Conservation (phyloP, 768 basidiomycete genomes). For the Cyclocybe aegerita region DNA sequence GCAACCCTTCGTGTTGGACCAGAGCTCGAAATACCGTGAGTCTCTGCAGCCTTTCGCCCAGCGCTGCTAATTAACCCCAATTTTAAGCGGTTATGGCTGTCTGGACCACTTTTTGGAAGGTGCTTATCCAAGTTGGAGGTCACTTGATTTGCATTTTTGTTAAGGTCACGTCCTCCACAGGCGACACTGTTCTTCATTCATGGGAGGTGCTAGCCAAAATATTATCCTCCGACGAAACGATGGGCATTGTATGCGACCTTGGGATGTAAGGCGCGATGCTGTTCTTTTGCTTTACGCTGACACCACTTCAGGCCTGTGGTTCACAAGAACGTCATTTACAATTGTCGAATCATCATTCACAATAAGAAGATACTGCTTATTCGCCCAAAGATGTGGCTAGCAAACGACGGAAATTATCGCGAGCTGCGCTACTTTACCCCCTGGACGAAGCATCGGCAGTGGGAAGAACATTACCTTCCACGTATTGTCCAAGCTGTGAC, state of each 20-base stretch:
- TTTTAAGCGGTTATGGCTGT: conserved; percentile 88
- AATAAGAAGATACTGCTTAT: conserved; percentile 89
- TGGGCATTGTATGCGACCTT: conserved; percentile 92
- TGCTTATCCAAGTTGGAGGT: conserved; percentile 21
- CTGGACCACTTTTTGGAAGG: conserved; percentile 98
- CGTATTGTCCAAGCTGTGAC: conserved; percentile 87
- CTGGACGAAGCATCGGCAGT: conserved; percentile 86
- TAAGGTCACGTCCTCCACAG: conserved; percentile 37
- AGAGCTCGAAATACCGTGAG: conserved; percentile 91
- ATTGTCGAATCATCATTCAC: conserved; percentile 89
- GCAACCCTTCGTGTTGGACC: conserved; percentile 94
- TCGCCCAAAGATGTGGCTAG: conserved; percentile 99
- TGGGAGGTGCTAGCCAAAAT: conserved; percentile 98
- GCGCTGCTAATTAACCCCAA: not conserved
- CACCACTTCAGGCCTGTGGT: conserved; percentile 77
- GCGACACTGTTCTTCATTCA: conserved; percentile 94
- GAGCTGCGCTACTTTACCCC: conserved; percentile 90
- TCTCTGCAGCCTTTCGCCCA: not conserved
- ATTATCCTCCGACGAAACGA: conserved; percentile 71
- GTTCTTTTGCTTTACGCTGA: not conserved
- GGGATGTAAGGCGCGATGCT: conserved; percentile 73
- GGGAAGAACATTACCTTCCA: conserved; percentile 91
- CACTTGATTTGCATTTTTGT: not conserved
- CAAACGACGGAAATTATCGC: conserved; percentile 98
- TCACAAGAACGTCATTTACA: conserved; percentile 98